phyloP scores from a whole-genome alignment of 805 yeast genomes.

The Suhomyces pyralidae region DNA sequence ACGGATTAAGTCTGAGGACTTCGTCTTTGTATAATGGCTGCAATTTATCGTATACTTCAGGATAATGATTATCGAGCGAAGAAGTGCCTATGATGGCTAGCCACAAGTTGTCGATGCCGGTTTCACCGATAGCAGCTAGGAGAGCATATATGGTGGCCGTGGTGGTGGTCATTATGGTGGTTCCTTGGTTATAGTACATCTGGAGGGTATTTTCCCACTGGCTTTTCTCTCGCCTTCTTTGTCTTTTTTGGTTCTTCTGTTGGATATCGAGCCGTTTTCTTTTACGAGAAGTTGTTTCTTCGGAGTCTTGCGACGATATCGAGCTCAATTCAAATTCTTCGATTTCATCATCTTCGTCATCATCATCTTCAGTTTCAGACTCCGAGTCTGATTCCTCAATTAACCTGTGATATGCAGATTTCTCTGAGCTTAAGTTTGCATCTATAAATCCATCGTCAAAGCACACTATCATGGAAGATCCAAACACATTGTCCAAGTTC shows the following conservation, averaged over 20 bases:
- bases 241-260: conserved; percentile 33
- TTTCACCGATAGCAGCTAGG: conserved; percentile 78
- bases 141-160: conserved; percentile 80
- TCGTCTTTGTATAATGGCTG: conserved; percentile 80
- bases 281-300: conserved; percentile 22
- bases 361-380: conserved; percentile 35
- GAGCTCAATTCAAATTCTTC: no score
- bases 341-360: conserved; percentile 17
- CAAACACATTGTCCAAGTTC: conserved; percentile 91
- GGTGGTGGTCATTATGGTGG: conserved; percentile 68
- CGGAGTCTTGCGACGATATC: conserved; percentile 28
- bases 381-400: conserved; percentile 37
- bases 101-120: conserved; percentile 72
- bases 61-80: conserved; percentile 69
- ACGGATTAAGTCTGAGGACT: conserved; percentile 62
- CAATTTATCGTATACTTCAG: conserved; percentile 68
- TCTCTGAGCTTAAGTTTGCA: conserved; percentile 53
- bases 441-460: conserved; percentile 83
- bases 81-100: conserved; percentile 84
- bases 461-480: conserved; percentile 72
- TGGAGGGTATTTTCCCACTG: conserved; percentile 59
- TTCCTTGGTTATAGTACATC: conserved; percentile 79
- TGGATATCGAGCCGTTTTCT: conserved; percentile 29
- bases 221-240: conserved; percentile 36
- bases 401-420: conserved; percentile 57